Evolutionary conservation across 805 yeast species (phyloP).

Genomic region (Kuraishia hungarica): DNA sequence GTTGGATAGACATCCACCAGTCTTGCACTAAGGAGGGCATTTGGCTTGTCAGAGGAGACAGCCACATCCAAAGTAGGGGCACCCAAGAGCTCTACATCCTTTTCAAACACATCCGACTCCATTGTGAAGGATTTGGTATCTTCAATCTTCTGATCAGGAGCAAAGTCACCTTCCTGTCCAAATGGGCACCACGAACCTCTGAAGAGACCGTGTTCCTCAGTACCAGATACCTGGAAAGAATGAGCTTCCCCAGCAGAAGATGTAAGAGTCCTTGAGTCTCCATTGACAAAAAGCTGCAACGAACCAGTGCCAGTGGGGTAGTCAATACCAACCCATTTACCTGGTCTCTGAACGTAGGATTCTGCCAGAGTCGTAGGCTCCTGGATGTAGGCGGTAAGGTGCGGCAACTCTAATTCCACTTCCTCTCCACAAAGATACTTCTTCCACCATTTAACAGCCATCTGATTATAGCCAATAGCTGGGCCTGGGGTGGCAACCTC

Average conservation of each 20-base stretch:
- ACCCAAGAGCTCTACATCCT: constrained; percentile 25
- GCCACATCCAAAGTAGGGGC: constrained; percentile 24
- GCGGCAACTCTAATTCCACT: constrained; percentile 21
- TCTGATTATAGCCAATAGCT: constrained; percentile 32
- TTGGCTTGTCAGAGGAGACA: constrained; percentile 25
- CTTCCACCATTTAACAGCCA: constrained; percentile 31
- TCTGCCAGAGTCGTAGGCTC: constrained; percentile 30
- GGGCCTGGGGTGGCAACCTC: constrained; percentile 39
- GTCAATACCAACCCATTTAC: constrained; percentile 28
- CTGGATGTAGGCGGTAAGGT: constrained; percentile 31
- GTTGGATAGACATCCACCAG: constrained; percentile 31
- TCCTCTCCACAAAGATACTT: constrained; percentile 26
- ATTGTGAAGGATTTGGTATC: constrained; percentile 30
- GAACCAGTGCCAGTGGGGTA: constrained; percentile 9
- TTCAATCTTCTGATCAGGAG: constrained; percentile 33
- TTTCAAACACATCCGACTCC: constrained; percentile 20
- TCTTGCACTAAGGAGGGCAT: constrained; percentile 31
- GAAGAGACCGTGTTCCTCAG: constrained; percentile 31
- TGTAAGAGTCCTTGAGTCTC: constrained; percentile 6
- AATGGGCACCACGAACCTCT: constrained; percentile 40
- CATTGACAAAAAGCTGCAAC: constrained; percentile 9
- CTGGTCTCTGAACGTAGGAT: constrained; percentile 28
- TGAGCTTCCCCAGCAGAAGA: not conserved
- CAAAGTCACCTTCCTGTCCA: constrained; percentile 37
- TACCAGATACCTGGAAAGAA: constrained; percentile 18